Conservation (phyloP, 169 alveolate genomes). For the Plasmodium chabaudi region DNA sequence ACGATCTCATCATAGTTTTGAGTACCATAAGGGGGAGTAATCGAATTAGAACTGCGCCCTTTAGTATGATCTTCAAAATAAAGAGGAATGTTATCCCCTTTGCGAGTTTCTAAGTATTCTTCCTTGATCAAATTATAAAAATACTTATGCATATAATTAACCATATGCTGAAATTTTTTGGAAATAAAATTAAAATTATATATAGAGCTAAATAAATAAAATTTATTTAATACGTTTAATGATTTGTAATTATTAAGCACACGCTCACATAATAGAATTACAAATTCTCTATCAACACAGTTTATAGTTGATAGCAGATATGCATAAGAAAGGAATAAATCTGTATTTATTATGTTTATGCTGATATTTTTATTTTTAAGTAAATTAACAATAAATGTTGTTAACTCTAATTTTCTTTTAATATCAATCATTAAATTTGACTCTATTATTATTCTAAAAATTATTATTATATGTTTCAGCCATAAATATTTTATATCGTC, state of each 20-base stretch:
- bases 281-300: constrained; percentile 39
- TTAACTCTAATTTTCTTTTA: constrained; percentile 30
- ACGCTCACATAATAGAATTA: constrained; percentile 8
- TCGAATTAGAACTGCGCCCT: background rate
- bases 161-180: constrained; percentile 37
- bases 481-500: constrained; percentile 25
- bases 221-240: constrained; percentile 21
- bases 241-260: constrained; percentile 8
- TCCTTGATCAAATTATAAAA: constrained; percentile 24
- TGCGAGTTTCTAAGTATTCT: background rate
- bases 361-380: constrained; percentile 10
- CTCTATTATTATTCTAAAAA: constrained; percentile 38
- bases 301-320: constrained; percentile 32
- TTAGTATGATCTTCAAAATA: background rate
- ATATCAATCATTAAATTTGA: constrained; percentile 22
- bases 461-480: constrained; percentile 31
- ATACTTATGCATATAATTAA: constrained; percentile 20
- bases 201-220: constrained; percentile 34
- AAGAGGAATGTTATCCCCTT: background rate
- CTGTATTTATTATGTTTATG: background rate
- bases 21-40: background rate
- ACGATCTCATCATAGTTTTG: background rate
- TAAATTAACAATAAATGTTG: constrained; percentile 9
- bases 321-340: constrained; percentile 12
- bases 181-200: constrained; percentile 26